Percentiles rank a stretch among this genome's conserved stretches.
Evolutionary conservation across 2,329 filamentous ascomycete species (phyloP).

Genomic region (Xylariaceae sp.): DNA sequence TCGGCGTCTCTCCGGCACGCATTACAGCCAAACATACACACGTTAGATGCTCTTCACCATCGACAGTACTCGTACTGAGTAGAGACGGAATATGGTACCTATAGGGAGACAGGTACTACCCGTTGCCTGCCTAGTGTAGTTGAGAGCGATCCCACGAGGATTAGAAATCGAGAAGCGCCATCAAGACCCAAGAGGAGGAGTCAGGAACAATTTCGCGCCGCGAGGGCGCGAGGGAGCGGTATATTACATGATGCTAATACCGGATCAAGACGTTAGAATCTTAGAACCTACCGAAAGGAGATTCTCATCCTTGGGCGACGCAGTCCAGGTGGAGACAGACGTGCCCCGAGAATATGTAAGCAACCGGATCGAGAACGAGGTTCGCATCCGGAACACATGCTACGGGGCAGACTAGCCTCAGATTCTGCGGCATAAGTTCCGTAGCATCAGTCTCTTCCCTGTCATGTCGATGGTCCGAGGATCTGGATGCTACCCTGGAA

Average conservation of each 20-base stretch:
- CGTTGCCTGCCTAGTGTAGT: not conserved
- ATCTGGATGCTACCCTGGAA: not conserved
- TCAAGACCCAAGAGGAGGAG: not conserved
- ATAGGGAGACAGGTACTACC: not conserved
- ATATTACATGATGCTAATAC: not conserved
- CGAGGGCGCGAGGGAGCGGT: not conserved
- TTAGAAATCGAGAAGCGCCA: constrained; percentile 5
- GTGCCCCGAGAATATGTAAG: not conserved
- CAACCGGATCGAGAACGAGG: not conserved
- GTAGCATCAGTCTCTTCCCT: not conserved
- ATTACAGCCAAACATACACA: not conserved
- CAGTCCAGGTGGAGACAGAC: not conserved
- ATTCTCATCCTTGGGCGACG: not conserved
- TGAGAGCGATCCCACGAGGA: not conserved
- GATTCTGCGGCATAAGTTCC: not conserved
- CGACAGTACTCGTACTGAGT: not conserved
- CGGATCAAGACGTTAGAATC: not conserved
- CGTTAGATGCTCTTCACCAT: not conserved
- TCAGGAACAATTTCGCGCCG: not conserved
- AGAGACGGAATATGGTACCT: not conserved
- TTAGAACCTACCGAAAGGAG: not conserved
- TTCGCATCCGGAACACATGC: not conserved
- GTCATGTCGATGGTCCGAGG: not conserved
- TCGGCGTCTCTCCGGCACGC: constrained; percentile 1
- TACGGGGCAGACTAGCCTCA: not conserved